phyloP scores from a whole-genome alignment of 805 yeast species.

The Crinitomyces ghanaensis region DNA sequence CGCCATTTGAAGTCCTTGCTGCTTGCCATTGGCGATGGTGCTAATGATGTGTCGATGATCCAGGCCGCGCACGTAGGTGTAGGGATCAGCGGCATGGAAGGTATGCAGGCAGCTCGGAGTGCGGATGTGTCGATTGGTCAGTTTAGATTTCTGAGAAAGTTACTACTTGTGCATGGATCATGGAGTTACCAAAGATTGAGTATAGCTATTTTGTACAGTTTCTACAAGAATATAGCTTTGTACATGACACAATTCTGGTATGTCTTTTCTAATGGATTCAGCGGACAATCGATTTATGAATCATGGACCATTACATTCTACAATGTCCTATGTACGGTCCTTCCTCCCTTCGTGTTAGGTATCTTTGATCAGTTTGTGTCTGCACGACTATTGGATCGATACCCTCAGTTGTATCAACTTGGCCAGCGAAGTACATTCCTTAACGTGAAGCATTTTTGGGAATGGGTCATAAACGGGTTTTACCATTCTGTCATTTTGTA shows the following conservation, averaged over 20 bases:
- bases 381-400: constrained; percentile 77
- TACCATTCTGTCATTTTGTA: constrained; percentile 83
- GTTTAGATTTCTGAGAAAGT: constrained; percentile 71
- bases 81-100: constrained; percentile 98
- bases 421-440: constrained; percentile 86
- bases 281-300: constrained; percentile 93
- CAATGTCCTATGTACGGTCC: constrained; percentile 85
- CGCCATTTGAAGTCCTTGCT: constrained; percentile 60
- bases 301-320: constrained; percentile 97
- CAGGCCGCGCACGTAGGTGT: constrained; percentile 99
- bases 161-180: constrained; percentile 86
- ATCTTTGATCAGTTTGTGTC: constrained; percentile 93
- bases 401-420: constrained; percentile 83
- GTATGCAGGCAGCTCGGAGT: constrained; percentile 97
- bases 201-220: constrained; percentile 84
- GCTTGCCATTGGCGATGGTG: constrained; percentile 97
- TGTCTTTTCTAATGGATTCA: constrained; percentile 81
- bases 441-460: constrained; percentile 89
- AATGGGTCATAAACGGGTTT: constrained; percentile 93
- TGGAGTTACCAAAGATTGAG: constrained; percentile 97
- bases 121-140: constrained; percentile 97
- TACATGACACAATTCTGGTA: constrained; percentile 99
- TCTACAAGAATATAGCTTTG: constrained; percentile 88
- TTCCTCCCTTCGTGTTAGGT: constrained; percentile 94
- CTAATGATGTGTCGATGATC: constrained; percentile 97